Evolutionary conservation across 352 stramenopile genomes (phyloP).

Genomic region (Pythium plurisporium): DNA sequence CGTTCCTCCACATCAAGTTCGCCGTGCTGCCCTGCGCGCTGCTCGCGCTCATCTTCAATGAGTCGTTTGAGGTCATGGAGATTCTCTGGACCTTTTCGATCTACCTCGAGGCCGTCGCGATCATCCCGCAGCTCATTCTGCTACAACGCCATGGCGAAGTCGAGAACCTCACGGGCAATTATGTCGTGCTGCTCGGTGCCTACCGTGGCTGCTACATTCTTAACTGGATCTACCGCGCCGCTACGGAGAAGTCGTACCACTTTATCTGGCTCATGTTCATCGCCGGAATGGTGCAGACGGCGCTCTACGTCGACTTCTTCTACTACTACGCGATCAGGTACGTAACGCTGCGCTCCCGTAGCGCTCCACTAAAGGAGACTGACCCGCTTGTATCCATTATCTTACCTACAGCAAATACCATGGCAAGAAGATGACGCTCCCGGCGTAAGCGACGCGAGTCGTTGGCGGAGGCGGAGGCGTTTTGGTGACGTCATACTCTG

Average conservation of each 20-base stretch:
- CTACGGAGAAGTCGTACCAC: constrained; percentile 95
- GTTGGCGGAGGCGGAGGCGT: background rate
- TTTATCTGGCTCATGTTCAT: constrained; percentile 99
- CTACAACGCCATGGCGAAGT: constrained; percentile 98
- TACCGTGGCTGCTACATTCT: constrained; percentile 99
- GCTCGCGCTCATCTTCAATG: constrained; percentile 95
- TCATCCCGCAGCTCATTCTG: constrained; percentile 99
- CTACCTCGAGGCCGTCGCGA: constrained; percentile 97
- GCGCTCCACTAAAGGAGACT: background rate
- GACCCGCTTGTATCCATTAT: constrained; percentile 3
- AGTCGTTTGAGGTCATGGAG: constrained; percentile 87
- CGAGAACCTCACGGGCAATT: constrained; percentile 99
- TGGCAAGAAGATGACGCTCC: constrained; percentile 89
- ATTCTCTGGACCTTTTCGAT: constrained; percentile 99
- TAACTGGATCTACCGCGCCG: constrained; percentile 99
- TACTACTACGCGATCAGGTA: constrained; percentile 98
- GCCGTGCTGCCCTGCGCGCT: constrained; percentile 93
- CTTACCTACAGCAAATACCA: constrained; percentile 72
- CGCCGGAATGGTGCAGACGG: constrained; percentile 97
- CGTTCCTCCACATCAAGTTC: constrained; percentile 98
- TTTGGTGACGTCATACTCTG: too few relatives aligned
- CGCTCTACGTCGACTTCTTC: constrained; percentile 99
- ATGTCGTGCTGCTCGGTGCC: constrained; percentile 97
- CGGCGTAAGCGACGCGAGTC: constrained; percentile 40
- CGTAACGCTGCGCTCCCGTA: background rate